phyloP scores from a whole-genome alignment of 2,329 filamentous ascomycete genomes.

The Talaromyces sp. region DNA sequence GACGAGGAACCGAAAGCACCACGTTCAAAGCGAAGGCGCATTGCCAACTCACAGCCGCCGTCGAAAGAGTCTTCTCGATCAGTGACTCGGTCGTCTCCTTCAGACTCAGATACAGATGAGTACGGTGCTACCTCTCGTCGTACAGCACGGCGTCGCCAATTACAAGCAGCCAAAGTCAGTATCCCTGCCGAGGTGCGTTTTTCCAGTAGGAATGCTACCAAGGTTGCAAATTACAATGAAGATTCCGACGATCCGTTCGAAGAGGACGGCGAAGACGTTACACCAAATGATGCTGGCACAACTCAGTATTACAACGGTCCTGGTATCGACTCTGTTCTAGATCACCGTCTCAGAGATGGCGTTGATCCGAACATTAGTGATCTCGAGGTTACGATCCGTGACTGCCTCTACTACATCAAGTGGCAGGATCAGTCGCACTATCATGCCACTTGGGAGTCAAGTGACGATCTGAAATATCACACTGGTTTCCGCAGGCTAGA shows the following conservation, averaged over 20 bases:
- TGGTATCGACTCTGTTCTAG: constrained; percentile 86
- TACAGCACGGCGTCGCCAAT: constrained; percentile 68
- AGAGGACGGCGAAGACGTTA: constrained; percentile 59
- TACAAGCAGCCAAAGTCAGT: constrained; percentile 63
- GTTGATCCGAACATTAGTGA: constrained; percentile 46
- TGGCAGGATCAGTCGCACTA: constrained; percentile 96
- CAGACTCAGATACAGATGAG: constrained; percentile 65
- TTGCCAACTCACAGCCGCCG: constrained; percentile 50
- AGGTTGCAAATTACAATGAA: constrained; percentile 68
- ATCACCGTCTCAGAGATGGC: constrained; percentile 75
- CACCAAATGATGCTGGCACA: constrained; percentile 68
- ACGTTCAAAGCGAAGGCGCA: constrained; percentile 52
- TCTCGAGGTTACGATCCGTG: constrained; percentile 55
- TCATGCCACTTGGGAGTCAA: constrained; percentile 92
- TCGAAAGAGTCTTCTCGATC: constrained; percentile 48
- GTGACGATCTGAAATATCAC: constrained; percentile 69
- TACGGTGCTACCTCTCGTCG: constrained; percentile 76
- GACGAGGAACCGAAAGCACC: constrained; percentile 68
- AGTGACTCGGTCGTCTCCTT: constrained; percentile 61
- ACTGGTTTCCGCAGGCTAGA: constrained; percentile 86
- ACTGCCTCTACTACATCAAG: constrained; percentile 86
- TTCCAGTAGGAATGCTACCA: constrained; percentile 80
- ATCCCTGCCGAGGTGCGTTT: constrained; percentile 81
- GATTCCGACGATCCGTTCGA: constrained; percentile 61
- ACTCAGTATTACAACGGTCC: constrained; percentile 74